Percentiles rank a stretch among this genome's conserved stretches.
Evolutionary conservation across 805 yeast species (phyloP).

Genomic region (Kodamaea jinghongensis): DNA sequence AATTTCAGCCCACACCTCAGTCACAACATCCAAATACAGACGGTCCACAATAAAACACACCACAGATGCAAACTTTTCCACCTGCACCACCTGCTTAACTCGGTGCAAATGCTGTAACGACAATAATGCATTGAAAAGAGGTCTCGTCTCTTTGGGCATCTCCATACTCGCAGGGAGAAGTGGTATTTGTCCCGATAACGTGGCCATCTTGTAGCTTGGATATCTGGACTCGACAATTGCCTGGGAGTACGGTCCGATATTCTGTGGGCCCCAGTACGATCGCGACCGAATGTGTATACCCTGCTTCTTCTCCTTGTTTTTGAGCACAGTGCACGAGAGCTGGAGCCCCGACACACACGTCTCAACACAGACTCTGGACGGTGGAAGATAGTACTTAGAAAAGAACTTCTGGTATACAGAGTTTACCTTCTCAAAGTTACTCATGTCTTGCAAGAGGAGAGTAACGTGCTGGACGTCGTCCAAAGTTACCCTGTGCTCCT

Average conservation of each 20-base stretch:
- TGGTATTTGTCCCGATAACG: constrained; percentile 89
- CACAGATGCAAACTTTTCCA: constrained; percentile 42
- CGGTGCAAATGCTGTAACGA: constrained; percentile 73
- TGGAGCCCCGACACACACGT: constrained; percentile 48
- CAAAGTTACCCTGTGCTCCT: constrained; percentile 27
- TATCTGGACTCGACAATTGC: constrained; percentile 40
- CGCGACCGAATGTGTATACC: constrained; percentile 91
- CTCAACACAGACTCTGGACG: constrained; percentile 84
- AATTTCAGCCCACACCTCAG: constrained; percentile 48
- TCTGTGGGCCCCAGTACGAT: constrained; percentile 98
- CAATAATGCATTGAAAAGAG: constrained; percentile 41
- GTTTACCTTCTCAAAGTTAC: constrained; percentile 60
- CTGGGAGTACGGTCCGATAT: constrained; percentile 97
- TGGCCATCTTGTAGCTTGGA: constrained; percentile 44
- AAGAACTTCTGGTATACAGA: constrained; percentile 56
- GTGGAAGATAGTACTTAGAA: constrained; percentile 62
- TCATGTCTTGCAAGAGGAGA: constrained; percentile 63
- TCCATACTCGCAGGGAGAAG: constrained; percentile 71
- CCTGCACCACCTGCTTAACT: constrained; percentile 55
- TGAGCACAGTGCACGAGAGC: constrained; percentile 57
- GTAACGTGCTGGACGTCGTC: constrained; percentile 58
- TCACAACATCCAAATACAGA: constrained; percentile 26
- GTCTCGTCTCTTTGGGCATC: constrained; percentile 20
- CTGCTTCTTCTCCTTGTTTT: constrained; percentile 34
- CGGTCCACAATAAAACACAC: constrained; percentile 53